Evolutionary conservation across 2,329 filamentous ascomycete species (phyloP).

Genomic region (Cladophialophora psammophila): DNA sequence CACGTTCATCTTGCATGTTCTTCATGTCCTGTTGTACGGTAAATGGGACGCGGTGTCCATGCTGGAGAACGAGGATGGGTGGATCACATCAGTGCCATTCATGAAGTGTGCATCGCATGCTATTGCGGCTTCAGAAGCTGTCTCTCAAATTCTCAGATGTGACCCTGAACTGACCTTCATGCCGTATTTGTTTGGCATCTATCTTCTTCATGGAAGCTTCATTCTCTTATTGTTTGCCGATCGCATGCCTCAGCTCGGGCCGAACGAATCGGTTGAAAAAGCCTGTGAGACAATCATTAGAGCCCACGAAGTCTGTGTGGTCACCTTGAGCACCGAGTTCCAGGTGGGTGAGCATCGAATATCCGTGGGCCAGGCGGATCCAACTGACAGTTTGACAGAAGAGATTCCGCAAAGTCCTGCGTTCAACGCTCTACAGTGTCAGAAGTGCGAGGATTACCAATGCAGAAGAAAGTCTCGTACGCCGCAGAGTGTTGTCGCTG

Average conservation of each 20-base stretch:
- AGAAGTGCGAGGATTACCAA: conserved; percentile 47
- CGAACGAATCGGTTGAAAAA: conserved; percentile 48
- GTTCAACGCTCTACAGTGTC: conserved; percentile 57
- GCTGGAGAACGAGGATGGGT: conserved; percentile 58
- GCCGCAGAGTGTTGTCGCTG: conserved; percentile 56
- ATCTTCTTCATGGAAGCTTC: conserved; percentile 60
- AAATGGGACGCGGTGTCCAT: conserved; percentile 60
- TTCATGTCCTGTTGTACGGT: conserved; percentile 58
- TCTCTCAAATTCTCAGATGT: conserved; percentile 55
- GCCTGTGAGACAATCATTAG: conserved; percentile 60
- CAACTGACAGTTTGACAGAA: conserved; percentile 45
- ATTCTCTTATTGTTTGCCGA: conserved; percentile 59
- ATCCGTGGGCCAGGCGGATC: not conserved
- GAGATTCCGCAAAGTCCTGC: conserved; percentile 63
- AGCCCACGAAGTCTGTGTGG: conserved; percentile 60
- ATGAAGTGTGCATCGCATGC: conserved; percentile 55
- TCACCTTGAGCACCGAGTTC: conserved; percentile 59
- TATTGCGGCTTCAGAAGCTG: conserved; percentile 55
- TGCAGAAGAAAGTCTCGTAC: conserved; percentile 55
- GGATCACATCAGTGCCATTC: conserved; percentile 55
- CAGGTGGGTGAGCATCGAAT: conserved; percentile 36
- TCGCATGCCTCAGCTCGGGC: conserved; percentile 49
- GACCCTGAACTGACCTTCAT: conserved; percentile 61
- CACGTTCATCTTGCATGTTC: conserved; percentile 57
- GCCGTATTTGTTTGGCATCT: conserved; percentile 62